Conservation (phyloP, 2,329 filamentous ascomycete species). For the Colletotrichum brevisporum region DNA sequence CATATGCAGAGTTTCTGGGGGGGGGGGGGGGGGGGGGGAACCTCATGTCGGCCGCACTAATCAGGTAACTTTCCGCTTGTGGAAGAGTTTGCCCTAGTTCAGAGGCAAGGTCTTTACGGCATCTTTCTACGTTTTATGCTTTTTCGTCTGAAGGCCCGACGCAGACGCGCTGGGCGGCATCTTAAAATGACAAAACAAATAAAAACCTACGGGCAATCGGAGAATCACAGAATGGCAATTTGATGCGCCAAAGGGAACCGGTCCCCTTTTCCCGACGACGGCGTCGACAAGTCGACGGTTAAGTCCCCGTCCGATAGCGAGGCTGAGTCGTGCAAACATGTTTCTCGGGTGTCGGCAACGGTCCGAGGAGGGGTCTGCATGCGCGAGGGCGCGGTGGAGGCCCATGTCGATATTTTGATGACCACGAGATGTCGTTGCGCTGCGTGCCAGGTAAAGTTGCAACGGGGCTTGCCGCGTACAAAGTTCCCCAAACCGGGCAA, state of each 20-base stretch:
- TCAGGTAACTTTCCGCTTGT: conserved; percentile 22
- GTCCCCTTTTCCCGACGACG: background rate
- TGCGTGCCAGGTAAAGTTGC: no score
- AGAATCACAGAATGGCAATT: background rate
- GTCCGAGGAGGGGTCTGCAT: conserved; percentile 7
- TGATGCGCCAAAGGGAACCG: background rate
- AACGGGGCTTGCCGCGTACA: background rate
- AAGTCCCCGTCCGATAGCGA: background rate
- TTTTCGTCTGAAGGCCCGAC: no score
- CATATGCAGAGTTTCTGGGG: conserved; percentile 24
- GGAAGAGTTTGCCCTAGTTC: conserved; percentile 15
- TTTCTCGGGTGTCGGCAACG: conserved; percentile 17
- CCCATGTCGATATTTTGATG: no score
- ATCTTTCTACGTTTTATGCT: background rate
- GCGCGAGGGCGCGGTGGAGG: no score
- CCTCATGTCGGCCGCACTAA: conserved; percentile 16
- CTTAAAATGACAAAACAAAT: no score
- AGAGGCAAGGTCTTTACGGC: conserved; percentile 4
- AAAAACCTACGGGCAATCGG: background rate
- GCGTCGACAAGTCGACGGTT: background rate
- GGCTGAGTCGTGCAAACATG: conserved; percentile 1
- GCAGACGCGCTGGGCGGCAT: no score
- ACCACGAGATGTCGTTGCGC: no score
- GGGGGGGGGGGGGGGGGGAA: background rate
- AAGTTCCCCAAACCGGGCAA: background rate